Conservation (phyloP, 768 basidiomycete species). For the Phlebiopsis flavidoalba region DNA sequence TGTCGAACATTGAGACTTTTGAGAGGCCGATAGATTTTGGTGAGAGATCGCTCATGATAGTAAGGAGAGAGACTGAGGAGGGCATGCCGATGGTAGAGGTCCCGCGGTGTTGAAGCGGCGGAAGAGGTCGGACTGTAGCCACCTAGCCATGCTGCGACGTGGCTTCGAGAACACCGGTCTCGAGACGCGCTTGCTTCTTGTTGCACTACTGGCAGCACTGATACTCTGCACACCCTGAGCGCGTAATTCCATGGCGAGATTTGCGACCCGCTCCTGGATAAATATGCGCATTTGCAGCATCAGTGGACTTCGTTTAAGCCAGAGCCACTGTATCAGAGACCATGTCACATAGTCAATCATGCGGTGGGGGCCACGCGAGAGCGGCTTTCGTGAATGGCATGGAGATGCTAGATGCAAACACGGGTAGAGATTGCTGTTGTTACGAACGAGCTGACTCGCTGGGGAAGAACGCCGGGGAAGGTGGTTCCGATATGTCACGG, state of each 20-base stretch:
- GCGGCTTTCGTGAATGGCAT: slow-evolving; percentile 23
- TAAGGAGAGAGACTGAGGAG: slow-evolving; percentile 10
- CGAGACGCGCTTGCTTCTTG: slow-evolving; percentile 54
- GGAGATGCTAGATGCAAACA: slow-evolving; percentile 16
- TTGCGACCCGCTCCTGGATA: slow-evolving; percentile 56
- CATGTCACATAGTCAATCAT: slow-evolving; percentile 68
- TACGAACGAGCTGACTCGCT: slow-evolving; percentile 13
- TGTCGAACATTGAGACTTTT: slow-evolving; percentile 23
- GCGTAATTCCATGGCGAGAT: slow-evolving; percentile 47
- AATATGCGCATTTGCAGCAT: slow-evolving; percentile 61
- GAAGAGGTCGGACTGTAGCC: slow-evolving; percentile 26
- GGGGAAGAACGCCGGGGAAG: slow-evolving; percentile 52
- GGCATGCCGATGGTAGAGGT: slow-evolving; percentile 35
- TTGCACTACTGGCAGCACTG: slow-evolving; percentile 19
- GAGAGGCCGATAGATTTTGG: not conserved
- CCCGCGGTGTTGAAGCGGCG: slow-evolving; percentile 37
- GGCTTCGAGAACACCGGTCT: slow-evolving; percentile 34
- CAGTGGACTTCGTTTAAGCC: slow-evolving; percentile 57
- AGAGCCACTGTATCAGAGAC: slow-evolving; percentile 66
- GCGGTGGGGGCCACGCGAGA: slow-evolving; percentile 38
- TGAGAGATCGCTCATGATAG: slow-evolving; percentile 16
- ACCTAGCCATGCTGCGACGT: slow-evolving; percentile 37
- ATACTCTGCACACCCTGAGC: slow-evolving; percentile 19
- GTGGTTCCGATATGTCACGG: slow-evolving; percentile 36
- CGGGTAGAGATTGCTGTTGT: slow-evolving; percentile 14